Evolutionary conservation across 192 early-diverging fungal genomes (phyloP).

Genomic region (Thoreauomyces humboldtii): DNA sequence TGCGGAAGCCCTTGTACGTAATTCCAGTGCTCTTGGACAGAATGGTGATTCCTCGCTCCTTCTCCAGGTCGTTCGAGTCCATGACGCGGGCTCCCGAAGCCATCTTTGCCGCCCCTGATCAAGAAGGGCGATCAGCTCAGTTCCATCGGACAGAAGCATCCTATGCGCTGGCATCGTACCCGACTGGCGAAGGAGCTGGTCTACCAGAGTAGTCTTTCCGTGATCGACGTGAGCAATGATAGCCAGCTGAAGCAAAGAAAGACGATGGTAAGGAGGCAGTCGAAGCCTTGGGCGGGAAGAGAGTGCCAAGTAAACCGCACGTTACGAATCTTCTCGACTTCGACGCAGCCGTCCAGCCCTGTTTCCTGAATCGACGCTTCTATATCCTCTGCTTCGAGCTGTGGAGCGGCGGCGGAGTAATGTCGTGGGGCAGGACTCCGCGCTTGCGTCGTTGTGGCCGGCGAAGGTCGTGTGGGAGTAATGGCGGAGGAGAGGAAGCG

Average conservation of each 20-base stretch:
- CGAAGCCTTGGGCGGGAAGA: not conserved
- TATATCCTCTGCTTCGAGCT: not conserved
- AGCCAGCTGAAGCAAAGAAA: conserved; percentile 35
- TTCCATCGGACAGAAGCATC: no score
- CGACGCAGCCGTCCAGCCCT: conserved; percentile 18
- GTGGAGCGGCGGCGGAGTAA: not conserved
- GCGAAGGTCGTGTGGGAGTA: no score
- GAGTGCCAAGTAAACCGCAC: no score
- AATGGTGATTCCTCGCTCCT: conserved; percentile 88
- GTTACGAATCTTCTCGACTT: conserved; percentile 36
- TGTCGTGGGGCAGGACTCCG: no score
- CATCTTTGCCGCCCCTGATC: conserved; percentile 42
- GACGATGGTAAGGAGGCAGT: not conserved
- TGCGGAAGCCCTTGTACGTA: conserved; percentile 68
- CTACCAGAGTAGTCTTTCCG: conserved; percentile 72
- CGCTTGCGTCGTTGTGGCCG: no score
- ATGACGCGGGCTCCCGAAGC: conserved; percentile 69
- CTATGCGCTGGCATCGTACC: conserved; percentile 51
- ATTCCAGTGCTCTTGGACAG: conserved; percentile 79
- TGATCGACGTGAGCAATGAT: conserved; percentile 89
- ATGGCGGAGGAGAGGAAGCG: no score
- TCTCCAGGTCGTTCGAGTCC: conserved; percentile 79
- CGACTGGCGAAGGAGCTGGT: conserved; percentile 62
- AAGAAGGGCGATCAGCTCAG: no score
- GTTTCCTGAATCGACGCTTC: not conserved